These are phyloP conservation scores for Cladophialophora carrionii DNA, from an alignment of 2,329 filamentous ascomycete species.

Conservation along the genomic window DNA sequence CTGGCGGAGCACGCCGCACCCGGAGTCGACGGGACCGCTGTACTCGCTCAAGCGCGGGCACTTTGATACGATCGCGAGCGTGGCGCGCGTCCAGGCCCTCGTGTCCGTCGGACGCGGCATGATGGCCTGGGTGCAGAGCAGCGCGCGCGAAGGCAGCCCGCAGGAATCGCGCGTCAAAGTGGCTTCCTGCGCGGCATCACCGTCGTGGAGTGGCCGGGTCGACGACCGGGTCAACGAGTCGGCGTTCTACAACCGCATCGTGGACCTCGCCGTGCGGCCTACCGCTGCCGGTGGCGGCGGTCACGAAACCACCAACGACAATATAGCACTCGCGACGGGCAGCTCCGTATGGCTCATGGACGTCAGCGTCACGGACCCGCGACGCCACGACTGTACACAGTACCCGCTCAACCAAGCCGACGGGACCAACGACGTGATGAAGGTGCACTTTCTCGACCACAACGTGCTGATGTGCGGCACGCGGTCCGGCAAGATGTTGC, in stretches of 20 bases:
- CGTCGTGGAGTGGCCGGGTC: background rate
- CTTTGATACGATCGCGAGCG: background rate
- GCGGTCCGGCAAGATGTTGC: constrained; percentile 26
- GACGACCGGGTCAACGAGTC: background rate
- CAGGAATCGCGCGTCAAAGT: background rate
- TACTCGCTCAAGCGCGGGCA: background rate
- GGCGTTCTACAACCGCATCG: background rate
- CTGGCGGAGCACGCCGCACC: background rate
- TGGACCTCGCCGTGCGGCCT: constrained; percentile 6
- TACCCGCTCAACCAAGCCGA: constrained; percentile 5
- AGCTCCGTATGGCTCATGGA: constrained; percentile 9
- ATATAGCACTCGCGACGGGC: background rate
- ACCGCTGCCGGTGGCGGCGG: background rate
- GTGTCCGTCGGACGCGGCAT: background rate
- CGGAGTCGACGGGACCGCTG: background rate
- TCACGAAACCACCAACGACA: background rate
- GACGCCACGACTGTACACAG: background rate
- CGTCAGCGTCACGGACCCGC: background rate
- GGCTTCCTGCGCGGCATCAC: background rate
- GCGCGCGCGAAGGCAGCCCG: background rate
- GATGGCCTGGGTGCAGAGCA: background rate
- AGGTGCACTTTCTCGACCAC: constrained; percentile 28
- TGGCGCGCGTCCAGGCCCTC: background rate
- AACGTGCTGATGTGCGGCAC: constrained; percentile 35
- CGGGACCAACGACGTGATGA: constrained; percentile 18